Percentiles rank a stretch among this genome's conserved stretches.
Evolutionary conservation across 768 basidiomycete genomes (phyloP).

Genomic region (Tricholoma terreum): DNA sequence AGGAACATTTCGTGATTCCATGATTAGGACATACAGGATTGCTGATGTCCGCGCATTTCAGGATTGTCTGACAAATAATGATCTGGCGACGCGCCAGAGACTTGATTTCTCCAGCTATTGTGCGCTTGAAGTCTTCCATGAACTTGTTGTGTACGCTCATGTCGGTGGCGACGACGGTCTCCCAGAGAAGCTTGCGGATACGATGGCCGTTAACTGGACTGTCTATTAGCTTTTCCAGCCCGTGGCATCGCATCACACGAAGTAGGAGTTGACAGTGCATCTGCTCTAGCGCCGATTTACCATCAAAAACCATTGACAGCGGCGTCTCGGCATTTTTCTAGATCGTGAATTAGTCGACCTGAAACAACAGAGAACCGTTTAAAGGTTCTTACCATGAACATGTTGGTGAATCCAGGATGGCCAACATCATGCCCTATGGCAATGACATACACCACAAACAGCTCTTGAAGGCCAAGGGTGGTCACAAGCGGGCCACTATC

Average conservation of each 20-base stretch:
- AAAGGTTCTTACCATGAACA: slow-evolving; percentile 75
- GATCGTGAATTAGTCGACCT: slow-evolving; percentile 3
- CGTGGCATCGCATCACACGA: slow-evolving; percentile 76
- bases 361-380: background rate
- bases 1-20: slow-evolving; percentile 1
- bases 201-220: slow-evolving; percentile 41
- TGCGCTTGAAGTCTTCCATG: slow-evolving; percentile 60
- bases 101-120: slow-evolving; percentile 41
- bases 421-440: slow-evolving; percentile 98
- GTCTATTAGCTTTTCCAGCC: slow-evolving; percentile 67
- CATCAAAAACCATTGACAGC: slow-evolving; percentile 82
- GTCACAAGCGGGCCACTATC: slow-evolving; percentile 39
- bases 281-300: slow-evolving; percentile 86
- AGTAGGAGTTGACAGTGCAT: slow-evolving; percentile 86
- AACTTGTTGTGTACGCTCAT: slow-evolving; percentile 89
- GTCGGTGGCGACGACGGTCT: slow-evolving; percentile 89
- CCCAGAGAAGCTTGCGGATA: slow-evolving; percentile 73
- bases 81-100: slow-evolving; percentile 52
- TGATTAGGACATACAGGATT: slow-evolving; percentile 74
- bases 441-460: slow-evolving; percentile 83
- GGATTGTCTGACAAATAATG: slow-evolving; percentile 82
- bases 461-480: slow-evolving; percentile 61
- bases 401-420: slow-evolving; percentile 92
- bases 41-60: slow-evolving; percentile 98
- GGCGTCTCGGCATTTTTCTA: slow-evolving; percentile 95